phyloP scores from a whole-genome alignment of 2,329 filamentous ascomycete genomes.

The Lasiodiplodia sp. region DNA sequence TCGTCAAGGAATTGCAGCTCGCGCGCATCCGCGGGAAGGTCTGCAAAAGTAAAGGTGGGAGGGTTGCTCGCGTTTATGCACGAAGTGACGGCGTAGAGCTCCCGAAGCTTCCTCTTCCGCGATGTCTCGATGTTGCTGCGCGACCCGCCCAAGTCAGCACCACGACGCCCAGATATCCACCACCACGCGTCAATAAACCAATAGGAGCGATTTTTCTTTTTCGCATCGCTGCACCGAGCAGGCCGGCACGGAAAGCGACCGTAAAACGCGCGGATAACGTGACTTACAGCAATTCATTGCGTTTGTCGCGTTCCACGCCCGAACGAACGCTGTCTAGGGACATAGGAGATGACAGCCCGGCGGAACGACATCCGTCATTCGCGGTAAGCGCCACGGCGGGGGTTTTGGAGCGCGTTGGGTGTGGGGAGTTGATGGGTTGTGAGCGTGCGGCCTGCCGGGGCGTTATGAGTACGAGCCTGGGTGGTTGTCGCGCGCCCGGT shows the following conservation, averaged over 20 bases:
- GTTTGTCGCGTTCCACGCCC: slow-evolving; percentile 49
- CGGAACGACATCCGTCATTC: slow-evolving; percentile 58
- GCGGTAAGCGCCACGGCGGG: slow-evolving; percentile 51
- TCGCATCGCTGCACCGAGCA: slow-evolving; percentile 43
- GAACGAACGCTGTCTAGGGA: slow-evolving; percentile 55
- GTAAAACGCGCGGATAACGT: slow-evolving; percentile 36
- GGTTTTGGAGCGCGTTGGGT: slow-evolving; percentile 41
- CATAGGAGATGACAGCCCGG: slow-evolving; percentile 53
- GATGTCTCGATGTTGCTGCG: slow-evolving; percentile 67
- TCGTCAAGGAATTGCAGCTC: slow-evolving; percentile 63
- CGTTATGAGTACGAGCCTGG: slow-evolving; percentile 29
- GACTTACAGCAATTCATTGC: slow-evolving; percentile 55
- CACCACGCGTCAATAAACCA: slow-evolving; percentile 46
- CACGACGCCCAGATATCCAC: slow-evolving; percentile 44
- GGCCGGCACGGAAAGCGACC: slow-evolving; percentile 42
- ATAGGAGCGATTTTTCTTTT: slow-evolving; percentile 50
- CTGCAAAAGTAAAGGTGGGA: slow-evolving; percentile 62
- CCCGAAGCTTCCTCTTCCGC: slow-evolving; percentile 89
- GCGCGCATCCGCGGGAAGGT: slow-evolving; percentile 55
- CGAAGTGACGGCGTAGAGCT: slow-evolving; percentile 83
- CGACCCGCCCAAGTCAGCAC: slow-evolving; percentile 30
- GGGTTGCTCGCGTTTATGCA: slow-evolving; percentile 64
- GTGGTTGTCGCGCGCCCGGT: slow-evolving; percentile 29
- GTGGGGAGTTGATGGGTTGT: slow-evolving; percentile 43
- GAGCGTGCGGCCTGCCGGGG: slow-evolving; percentile 31